A percentile compares a stretch with the other conserved stretches of the same genome.
phyloP scores from a whole-genome alignment of 768 basidiomycete genomes.

The Rhodotorula paludigena region DNA sequence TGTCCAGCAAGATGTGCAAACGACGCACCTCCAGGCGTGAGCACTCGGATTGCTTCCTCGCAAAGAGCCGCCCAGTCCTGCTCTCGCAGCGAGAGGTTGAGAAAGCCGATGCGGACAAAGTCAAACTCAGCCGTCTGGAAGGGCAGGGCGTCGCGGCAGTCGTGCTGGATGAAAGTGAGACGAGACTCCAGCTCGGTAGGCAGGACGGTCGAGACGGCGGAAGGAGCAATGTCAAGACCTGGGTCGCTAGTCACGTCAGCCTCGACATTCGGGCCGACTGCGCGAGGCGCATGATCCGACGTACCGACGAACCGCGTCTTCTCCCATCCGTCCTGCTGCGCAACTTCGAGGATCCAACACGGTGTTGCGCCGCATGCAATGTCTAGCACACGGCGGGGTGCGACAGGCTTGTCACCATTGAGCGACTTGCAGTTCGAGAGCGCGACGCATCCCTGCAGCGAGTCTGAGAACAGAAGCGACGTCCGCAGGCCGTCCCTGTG shows the following conservation, averaged over 20 bases:
- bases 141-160: slow-evolving; percentile 2
- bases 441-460: not conserved
- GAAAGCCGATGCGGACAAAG: not conserved
- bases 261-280: no score
- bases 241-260: no score
- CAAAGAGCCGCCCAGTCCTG: not conserved
- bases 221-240: slow-evolving; percentile 16
- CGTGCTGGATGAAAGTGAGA: slow-evolving; percentile 9
- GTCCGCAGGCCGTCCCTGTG: slow-evolving; percentile 6
- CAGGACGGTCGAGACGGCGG: not conserved
- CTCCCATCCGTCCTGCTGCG: not conserved
- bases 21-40: slow-evolving; percentile 6
- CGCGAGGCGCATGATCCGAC: no score
- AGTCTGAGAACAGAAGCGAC: not conserved
- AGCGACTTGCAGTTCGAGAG: no score
- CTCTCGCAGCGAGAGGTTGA: slow-evolving; percentile 13
- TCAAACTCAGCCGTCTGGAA: slow-evolving; percentile 21
- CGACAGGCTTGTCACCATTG: no score
- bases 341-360: slow-evolving; percentile 1
- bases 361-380: slow-evolving; percentile 7
- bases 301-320: slow-evolving; percentile 21
- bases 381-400: slow-evolving; percentile 16
- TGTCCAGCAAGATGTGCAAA: not conserved
- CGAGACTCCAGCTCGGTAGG: not conserved
- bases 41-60: slow-evolving; percentile 15